phyloP scores from a whole-genome alignment of 2,329 filamentous ascomycete genomes.

The Onygenales sp. region DNA sequence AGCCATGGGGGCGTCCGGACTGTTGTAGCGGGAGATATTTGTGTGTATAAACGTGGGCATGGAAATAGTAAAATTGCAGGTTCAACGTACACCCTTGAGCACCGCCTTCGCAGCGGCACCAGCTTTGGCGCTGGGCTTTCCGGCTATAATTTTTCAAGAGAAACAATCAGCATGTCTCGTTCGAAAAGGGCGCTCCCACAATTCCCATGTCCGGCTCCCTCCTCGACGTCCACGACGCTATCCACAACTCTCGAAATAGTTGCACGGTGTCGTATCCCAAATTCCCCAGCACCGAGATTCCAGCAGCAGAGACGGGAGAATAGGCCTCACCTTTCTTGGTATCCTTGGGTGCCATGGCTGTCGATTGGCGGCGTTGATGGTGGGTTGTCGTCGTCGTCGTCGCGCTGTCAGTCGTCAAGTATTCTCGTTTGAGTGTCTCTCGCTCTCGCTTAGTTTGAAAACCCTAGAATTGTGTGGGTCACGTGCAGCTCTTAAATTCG shows the following conservation, averaged over 20 bases:
- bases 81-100: conserved; percentile 77
- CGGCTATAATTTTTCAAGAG: conserved; percentile 20
- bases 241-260: not conserved
- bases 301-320: not conserved
- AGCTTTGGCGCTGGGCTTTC: conserved; percentile 67
- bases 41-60: not conserved
- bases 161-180: conserved; percentile 18
- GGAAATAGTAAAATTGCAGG: not conserved
- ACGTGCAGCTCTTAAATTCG: conserved; percentile 6
- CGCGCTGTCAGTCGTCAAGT: not conserved
- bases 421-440: not conserved
- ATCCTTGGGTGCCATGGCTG: conserved; percentile 40
- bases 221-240: too few relatives aligned
- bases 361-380: conserved; percentile 33
- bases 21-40: too few relatives aligned
- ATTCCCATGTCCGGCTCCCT: not conserved
- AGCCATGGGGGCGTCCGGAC: too few relatives aligned
- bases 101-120: conserved; percentile 90
- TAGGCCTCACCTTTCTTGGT: conserved; percentile 37
- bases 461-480: conserved; percentile 13
- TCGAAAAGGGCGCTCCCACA: not conserved
- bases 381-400: conserved; percentile 26
- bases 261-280: not conserved
- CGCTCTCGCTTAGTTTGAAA: conserved; percentile 14
- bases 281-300: not conserved